Evolutionary conservation across 495 filamentous ascomycete genomes (phyloP), one percentile per base, ranked within the genome.

Genomic region (Lophiotrema nucula): DNA sequence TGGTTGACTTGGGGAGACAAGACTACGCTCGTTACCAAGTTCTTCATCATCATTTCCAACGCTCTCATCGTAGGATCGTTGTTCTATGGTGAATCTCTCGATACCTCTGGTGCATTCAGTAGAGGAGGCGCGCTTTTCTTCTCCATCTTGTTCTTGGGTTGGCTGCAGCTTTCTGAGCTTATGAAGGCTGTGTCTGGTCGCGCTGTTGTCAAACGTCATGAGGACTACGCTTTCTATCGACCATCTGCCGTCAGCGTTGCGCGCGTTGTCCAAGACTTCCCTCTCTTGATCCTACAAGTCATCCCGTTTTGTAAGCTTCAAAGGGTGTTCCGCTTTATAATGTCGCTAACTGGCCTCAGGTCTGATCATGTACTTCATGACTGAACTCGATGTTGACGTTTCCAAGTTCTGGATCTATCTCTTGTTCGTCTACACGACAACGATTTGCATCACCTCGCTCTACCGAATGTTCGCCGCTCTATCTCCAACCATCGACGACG

Each of bases 391-490:
- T 57, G 71, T 84, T 22, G 74, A 79, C 12, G 86, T 74, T 0
- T 82, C 83, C 28, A 88, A 88, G 57, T 90, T 87, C 72, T 89
- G 77, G 69, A 89, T 88, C 58, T 88, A 84, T 69, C 77, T 83
- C 68, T 70, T 90, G 0, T 87, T 89, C 65, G 80, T 89, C 27
- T 89, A 86, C 65, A 78, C 78, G 11, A 87, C 75, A 1, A 87
- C 86, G 0, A 78, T 90, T 46, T 79, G 78, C 60, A 77, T 88
- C 33, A 89, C 86, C 0, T 76, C 85, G 5, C 58, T 90, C 24
- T 90, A 88, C 63, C 82, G 88, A 13, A 89, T 89, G 85, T 88
- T 90, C 62, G 88, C 85, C 1, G 79, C 84, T 5, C 69, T 90
- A 4, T 88, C 83, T 2, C 85, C 85, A 0, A 81, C 79, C 1